Base-by-base conservation (phyloP, 768 basidiomycete species). In the Auricularia sp. region DNA sequence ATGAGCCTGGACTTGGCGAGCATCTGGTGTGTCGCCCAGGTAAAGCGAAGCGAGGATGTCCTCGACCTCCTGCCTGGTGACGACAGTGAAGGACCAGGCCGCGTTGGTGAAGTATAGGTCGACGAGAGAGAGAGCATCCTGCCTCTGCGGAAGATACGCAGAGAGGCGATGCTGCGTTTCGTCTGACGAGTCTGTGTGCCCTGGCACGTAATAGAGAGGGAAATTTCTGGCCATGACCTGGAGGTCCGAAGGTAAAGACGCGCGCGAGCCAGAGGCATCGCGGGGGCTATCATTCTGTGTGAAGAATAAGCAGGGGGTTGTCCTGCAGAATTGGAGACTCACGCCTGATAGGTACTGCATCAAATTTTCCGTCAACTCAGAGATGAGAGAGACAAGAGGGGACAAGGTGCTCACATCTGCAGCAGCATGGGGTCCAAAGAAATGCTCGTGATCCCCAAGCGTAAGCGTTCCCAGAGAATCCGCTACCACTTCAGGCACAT, bases 41-140 rank as follows among this genome's bases (percentile, higher is more conserved):
- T 42, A 42, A 7, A 42, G 8, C 3, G 29, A 29, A 42, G 39
- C 39, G 39, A 87, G 78, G 68, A 87, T 54, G 53, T 7, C 78
- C 66, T 86, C 81, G 72, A 88, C 86, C 53, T 80, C 77, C 34
- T 84, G 82, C 67, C 80, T 74, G 62, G 78, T 81, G 64, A 88
- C 82, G 39, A 86, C 86, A 7, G 7, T 1, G 74, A 73, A 87
- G 87, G 88, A 87, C 87, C 86, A 88, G 63, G 85, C 82, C 36
- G 84, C 87, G 69, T 84, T 81, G 35, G 79, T 79, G 72, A 79
- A 87, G 72, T 86, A 89, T 21, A 82, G 80, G 29, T 80, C 79
- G 33, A 82, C 81, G 47, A 90, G 75, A 63, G 84, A 81, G 18
- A 80, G 76, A 3, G 90, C 87, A 64, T 80, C 82, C 36, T 83